Conservation (phyloP, 176 grass and related monocot genomes). For the Pontederia paniculata region DNA sequence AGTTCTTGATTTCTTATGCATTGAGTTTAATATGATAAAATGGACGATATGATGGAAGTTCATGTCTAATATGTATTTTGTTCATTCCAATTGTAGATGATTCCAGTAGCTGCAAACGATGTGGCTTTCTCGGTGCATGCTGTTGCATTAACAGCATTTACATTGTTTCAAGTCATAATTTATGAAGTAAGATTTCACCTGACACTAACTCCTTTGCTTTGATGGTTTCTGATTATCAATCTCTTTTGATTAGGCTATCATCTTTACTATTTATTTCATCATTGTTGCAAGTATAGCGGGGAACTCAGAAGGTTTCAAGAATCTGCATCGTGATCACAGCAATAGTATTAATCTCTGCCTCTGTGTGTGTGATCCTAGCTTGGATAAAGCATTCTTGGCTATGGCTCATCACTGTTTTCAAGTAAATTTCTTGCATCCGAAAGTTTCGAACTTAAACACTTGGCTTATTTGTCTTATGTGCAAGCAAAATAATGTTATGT, state of each 20-base stretch:
- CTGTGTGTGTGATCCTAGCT: slow-evolving; percentile 60
- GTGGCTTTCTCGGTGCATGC: slow-evolving; percentile 92
- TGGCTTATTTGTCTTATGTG: no score
- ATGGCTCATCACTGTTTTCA: slow-evolving; percentile 89
- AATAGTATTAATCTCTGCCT: slow-evolving; percentile 44
- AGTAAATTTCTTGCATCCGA: slow-evolving; percentile 22
- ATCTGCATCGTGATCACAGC: slow-evolving; percentile 47
- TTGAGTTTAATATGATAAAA: background rate
- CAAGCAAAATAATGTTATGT: no score
- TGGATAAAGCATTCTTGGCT: slow-evolving; percentile 71
- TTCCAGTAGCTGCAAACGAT: slow-evolving; percentile 95
- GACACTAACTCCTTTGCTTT: slow-evolving; percentile 1
- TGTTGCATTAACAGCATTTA: slow-evolving; percentile 83
- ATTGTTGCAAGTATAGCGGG: slow-evolving; percentile 37
- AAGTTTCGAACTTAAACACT: background rate
- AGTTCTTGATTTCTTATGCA: no score
- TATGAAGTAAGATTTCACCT: slow-evolving; percentile 60
- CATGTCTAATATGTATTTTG: background rate
- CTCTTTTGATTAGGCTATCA: background rate
- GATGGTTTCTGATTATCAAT: background rate
- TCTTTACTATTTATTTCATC: slow-evolving; percentile 16
- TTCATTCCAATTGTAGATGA: slow-evolving; percentile 44
- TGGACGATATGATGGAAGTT: background rate
- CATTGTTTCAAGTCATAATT: slow-evolving; percentile 85
- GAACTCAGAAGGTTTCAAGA: slow-evolving; percentile 82